Conservation (phyloP, 139 green algal species). For the Closterium sp. region DNA sequence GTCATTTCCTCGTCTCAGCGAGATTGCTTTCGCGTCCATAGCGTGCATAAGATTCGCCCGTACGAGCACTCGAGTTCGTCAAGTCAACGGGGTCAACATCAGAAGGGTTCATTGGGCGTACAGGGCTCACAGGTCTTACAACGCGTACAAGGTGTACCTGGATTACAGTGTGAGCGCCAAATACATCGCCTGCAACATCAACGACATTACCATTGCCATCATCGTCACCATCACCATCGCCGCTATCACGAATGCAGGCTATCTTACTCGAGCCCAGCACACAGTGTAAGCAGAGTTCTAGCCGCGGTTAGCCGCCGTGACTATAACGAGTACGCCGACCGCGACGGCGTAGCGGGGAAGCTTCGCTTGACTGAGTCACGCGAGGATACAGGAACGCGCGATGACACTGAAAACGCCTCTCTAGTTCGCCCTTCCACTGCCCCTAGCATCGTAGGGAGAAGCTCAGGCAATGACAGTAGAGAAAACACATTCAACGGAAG, state of each 20-base stretch:
- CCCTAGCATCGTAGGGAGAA: too few species aligned
- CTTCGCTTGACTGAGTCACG: background rate
- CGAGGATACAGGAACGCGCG: background rate
- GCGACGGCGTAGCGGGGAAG: background rate
- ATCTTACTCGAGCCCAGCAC: background rate
- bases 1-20: too few species aligned
- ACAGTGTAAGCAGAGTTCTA: background rate
- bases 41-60: too few species aligned
- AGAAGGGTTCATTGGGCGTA: too few species aligned
- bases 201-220: too few species aligned
- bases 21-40: too few species aligned
- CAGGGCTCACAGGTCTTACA: background rate
- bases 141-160: background rate
- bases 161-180: too few species aligned
- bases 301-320: background rate
- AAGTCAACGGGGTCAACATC: too few species aligned
- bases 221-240: background rate
- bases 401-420: background rate
- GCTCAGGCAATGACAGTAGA: background rate
- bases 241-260: background rate
- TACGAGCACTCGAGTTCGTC: too few species aligned
- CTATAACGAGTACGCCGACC: background rate
- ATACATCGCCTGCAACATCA: too few species aligned
- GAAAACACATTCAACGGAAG: background rate
- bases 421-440: too few species aligned